A percentile compares a stretch with the other conserved stretches of the same genome.
These are phyloP conservation scores for Leptodermis oblonga DNA, from an alignment of 257 asterid species.

Conservation along the genomic window DNA sequence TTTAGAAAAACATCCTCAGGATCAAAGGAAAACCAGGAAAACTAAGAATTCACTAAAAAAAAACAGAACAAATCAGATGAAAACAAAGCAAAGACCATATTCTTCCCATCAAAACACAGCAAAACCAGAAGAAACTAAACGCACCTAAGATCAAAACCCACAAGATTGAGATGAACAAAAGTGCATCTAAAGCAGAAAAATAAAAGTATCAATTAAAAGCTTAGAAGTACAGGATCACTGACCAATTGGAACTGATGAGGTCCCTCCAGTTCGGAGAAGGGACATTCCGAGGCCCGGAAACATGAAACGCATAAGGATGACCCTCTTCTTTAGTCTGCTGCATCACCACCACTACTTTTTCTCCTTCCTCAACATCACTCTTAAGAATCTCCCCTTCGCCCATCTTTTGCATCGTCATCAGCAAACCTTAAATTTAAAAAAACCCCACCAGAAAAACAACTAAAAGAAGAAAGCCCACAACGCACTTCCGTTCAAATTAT, in stretches of 20 bases:
- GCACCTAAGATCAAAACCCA: neutral
- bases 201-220: neutral
- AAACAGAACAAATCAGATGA: neutral
- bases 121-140: neutral
- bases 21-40: neutral
- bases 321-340: constrained; percentile 9
- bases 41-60: neutral
- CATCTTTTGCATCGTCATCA: constrained; percentile 9
- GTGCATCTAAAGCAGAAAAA: neutral
- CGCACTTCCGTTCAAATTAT: constrained; percentile 2
- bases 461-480: neutral
- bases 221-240: constrained; percentile 9
- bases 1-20: neutral
- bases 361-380: constrained; percentile 13
- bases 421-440: neutral
- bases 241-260: constrained; percentile 69
- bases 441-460: neutral
- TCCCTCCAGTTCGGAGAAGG: constrained; percentile 72
- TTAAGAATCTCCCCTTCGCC: constrained; percentile 15
- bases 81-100: neutral
- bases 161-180: neutral
- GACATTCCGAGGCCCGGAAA: constrained; percentile 73
- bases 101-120: neutral
- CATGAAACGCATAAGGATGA: constrained; percentile 71
- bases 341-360: constrained; percentile 11